Evolutionary conservation across 805 yeast genomes (phyloP), one percentile per base, ranked within the genome.

Genomic region (Candida chilensis): DNA sequence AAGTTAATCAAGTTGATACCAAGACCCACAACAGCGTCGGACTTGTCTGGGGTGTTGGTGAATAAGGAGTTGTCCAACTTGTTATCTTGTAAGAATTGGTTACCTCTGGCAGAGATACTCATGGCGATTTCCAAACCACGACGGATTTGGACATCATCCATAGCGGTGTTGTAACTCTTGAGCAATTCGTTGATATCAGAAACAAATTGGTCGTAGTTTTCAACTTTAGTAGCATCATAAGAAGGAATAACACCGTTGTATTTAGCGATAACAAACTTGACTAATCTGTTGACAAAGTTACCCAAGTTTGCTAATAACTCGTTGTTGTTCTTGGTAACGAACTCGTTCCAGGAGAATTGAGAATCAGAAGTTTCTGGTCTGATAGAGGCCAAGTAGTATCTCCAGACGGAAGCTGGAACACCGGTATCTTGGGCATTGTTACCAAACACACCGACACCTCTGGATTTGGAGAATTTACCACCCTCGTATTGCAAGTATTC

Each of bases 381-480:
- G 20, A 88, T 76, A 27, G 87, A 73, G 3, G 95, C 81, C 53
- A 92, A 69, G 58, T 92, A 92, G 60, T 90, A 92, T 70, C 99
- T 78, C 98, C 98, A 92, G 24, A 92, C 96, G 27, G 95, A 81
- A 27, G 96, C 77, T 3, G 94, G 66, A 20, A 92, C 57, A 24
- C 96, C 96, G 21, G 94, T 84, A 21, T 84, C 96, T 59, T 86
- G 76, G 25, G 97, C 99, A 50, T 85, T 88, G 62, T 90, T 90
- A 51, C 99, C 99, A 50, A 92, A 92, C 27, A 92, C 99, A 59
- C 99, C 99, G 37, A 90, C 72, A 44, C 92, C 92, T 61, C 98
- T 78, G n/a, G 95, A 85, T 62, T 92, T 92, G 33, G 97, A 90
- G 65, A 92, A 92, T 58, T 92, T 92, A 41, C 98, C 98, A 38